Conservation (phyloP, 2,329 filamentous ascomycete genomes). For the Rutstroemia sydowiana region DNA sequence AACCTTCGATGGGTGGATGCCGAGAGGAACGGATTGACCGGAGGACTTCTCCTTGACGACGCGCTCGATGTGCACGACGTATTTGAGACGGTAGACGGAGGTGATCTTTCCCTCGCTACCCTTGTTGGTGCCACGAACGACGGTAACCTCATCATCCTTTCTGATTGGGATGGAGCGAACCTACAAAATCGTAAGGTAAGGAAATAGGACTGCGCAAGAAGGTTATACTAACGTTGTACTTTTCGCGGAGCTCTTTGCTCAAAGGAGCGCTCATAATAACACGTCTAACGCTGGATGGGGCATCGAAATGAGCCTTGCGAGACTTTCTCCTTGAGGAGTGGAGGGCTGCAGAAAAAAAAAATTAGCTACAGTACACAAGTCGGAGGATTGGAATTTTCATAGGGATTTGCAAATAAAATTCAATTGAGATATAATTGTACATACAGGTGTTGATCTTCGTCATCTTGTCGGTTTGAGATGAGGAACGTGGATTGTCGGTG, state of each 20-base stretch:
- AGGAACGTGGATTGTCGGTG: constrained; percentile 7
- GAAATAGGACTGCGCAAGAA: constrained; percentile 4
- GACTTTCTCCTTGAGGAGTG: constrained; percentile 93
- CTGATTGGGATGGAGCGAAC: constrained; percentile 94
- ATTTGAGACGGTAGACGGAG: constrained; percentile 97
- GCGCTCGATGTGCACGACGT: constrained; percentile 93
- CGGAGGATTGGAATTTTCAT: too few species aligned
- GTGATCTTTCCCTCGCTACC: constrained; percentile 98
- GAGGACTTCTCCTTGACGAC: constrained; percentile 95
- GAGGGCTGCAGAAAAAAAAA: constrained; percentile 41
- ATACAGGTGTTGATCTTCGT: constrained; percentile 60
- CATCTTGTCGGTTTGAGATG: constrained; percentile 46
- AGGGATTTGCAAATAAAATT: background rate
- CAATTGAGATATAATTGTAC: constrained; percentile 19
- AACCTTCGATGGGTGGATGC: constrained; percentile 93
- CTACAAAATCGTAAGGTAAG: constrained; percentile 38
- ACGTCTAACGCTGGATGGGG: constrained; percentile 88
- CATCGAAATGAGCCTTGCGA: constrained; percentile 96
- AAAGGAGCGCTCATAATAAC: constrained; percentile 95
- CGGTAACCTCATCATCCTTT: constrained; percentile 92
- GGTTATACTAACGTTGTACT: constrained; percentile 78
- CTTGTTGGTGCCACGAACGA: constrained; percentile 92
- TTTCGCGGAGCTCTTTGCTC: constrained; percentile 94
- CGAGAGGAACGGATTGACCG: constrained; percentile 90
- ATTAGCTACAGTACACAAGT: constrained; percentile 5